Evolutionary conservation across 306 rosid species (phyloP).

Genomic region (Trichosanthes cucumerina): DNA sequence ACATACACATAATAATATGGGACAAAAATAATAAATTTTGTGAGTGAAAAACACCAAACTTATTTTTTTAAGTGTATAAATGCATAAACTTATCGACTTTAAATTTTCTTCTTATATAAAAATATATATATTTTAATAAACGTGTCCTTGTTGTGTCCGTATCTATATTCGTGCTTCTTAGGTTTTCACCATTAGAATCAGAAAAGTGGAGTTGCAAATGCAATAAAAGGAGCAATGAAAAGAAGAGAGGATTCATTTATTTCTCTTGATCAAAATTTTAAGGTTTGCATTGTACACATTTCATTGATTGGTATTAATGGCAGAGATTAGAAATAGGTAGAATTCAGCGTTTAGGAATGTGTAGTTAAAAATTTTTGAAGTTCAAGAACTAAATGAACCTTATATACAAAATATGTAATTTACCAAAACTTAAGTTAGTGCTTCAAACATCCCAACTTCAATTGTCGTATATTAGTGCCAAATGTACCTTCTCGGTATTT

Average conservation of each 20-base stretch:
- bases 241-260: background rate
- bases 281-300: background rate
- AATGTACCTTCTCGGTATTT: background rate
- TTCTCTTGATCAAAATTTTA: background rate
- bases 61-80: too few species aligned
- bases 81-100: too few species aligned
- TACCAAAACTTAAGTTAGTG: background rate
- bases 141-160: too few species aligned
- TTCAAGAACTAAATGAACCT: background rate
- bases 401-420: background rate
- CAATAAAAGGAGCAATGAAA: background rate
- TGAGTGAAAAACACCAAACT: too few species aligned
- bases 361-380: background rate
- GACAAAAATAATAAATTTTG: too few species aligned
- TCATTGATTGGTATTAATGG: background rate
- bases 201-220: background rate
- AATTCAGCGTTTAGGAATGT: background rate
- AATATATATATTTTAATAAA: too few species aligned
- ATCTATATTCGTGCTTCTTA: too few species aligned
- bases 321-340: background rate
- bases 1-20: too few species aligned
- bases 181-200: background rate
- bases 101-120: too few species aligned
- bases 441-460: background rate
- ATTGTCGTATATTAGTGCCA: background rate